These are phyloP conservation scores for Exophiala phaeomuriformis DNA, from an alignment of 2,329 filamentous ascomycete genomes.

Conservation along the genomic window DNA sequence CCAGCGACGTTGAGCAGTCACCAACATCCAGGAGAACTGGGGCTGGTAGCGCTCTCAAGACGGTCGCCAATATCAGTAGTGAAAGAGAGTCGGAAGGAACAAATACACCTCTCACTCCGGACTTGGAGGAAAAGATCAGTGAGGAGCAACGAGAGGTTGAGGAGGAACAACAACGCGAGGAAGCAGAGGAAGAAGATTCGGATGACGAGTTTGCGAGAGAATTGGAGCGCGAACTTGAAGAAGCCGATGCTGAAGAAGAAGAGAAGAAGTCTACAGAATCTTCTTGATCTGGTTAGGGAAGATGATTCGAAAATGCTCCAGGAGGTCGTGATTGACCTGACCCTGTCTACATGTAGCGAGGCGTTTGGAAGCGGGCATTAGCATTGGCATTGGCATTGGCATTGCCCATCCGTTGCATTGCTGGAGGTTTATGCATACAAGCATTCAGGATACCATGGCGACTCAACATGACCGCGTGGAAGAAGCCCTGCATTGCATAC, in stretches of 20 bases:
- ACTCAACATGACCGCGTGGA: not conserved
- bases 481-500: not conserved
- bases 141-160: slow-evolving; percentile 29
- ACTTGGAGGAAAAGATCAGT: slow-evolving; percentile 26
- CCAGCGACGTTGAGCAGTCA: slow-evolving; percentile 28
- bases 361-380: slow-evolving; percentile 10
- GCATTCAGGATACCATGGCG: slow-evolving; percentile 1
- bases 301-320: not conserved
- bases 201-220: slow-evolving; percentile 47
- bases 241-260: slow-evolving; percentile 24
- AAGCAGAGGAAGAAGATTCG: slow-evolving; percentile 35
- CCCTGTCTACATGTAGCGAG: slow-evolving; percentile 1
- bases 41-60: slow-evolving; percentile 19
- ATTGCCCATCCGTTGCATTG: not conserved
- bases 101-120: slow-evolving; percentile 6
- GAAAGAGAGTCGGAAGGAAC: slow-evolving; percentile 9
- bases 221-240: slow-evolving; percentile 54
- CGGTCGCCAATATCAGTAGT: slow-evolving; percentile 16
- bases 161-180: slow-evolving; percentile 29
- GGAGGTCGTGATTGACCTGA: not conserved
- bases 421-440: not conserved
- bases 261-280: slow-evolving; percentile 8
- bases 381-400: not conserved
- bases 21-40: slow-evolving; percentile 28
- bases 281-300: not conserved